A percentile compares a stretch with the other conserved stretches of the same genome.
Evolutionary conservation across 208 protist genomes (phyloP).

Genomic region (Novymonas esmeraldas): DNA sequence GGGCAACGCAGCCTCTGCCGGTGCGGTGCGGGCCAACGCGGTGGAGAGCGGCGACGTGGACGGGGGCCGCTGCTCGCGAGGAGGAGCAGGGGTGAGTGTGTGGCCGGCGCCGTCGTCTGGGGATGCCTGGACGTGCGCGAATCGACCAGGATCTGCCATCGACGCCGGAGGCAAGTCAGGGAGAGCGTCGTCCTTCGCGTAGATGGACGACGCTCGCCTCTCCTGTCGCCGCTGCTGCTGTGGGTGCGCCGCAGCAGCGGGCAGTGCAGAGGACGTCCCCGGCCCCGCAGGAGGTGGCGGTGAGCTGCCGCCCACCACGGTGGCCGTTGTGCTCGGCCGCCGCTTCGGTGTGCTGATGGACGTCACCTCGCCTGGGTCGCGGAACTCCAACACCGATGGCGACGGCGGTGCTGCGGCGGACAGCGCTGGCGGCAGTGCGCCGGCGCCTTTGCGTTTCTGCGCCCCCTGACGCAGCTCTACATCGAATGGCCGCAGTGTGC

Average conservation of each 20-base stretch:
- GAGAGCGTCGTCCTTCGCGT: conserved; percentile 15
- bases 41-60: conserved; percentile 1
- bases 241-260: background rate
- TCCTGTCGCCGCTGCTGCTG: background rate
- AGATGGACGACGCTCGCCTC: conserved; percentile 11
- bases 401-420: background rate
- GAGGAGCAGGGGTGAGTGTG: background rate
- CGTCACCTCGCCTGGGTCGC: conserved; percentile 15
- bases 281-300: no score
- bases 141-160: conserved; percentile 16
- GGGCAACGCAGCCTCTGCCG: background rate
- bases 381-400: conserved; percentile 12
- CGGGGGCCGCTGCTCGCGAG: conserved; percentile 16
- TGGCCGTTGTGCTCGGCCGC: background rate
- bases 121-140: background rate
- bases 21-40: background rate
- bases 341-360: conserved; percentile 21
- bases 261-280: no score
- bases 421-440: background rate
- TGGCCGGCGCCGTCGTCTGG: background rate
- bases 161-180: conserved; percentile 11
- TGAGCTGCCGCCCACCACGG: no score
- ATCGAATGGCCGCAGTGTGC: conserved; percentile 26
- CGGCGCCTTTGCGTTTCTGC: background rate
- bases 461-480: conserved; percentile 2